Conservation (phyloP, 2,329 filamentous ascomycete genomes). For the Trichophyton benhamiae region DNA sequence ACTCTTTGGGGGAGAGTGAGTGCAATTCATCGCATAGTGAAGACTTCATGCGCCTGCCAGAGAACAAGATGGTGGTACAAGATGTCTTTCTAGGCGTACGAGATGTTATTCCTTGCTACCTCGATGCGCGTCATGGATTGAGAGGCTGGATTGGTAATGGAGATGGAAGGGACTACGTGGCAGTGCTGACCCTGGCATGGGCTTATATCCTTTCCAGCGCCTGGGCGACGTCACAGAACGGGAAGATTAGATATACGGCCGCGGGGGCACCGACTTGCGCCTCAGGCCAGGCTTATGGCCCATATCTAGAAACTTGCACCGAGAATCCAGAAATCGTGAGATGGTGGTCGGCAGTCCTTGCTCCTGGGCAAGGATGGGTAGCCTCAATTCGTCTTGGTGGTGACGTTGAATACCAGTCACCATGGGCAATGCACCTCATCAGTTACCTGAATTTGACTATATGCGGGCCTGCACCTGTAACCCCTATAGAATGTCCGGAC, state of each 20-base stretch:
- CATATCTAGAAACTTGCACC: background rate
- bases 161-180: background rate
- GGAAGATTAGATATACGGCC: background rate
- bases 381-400: background rate
- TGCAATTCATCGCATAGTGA: background rate
- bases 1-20: background rate
- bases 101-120: background rate
- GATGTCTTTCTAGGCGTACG: background rate
- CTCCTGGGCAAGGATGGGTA: background rate
- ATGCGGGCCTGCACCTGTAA: background rate
- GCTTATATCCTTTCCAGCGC: background rate
- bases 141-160: background rate
- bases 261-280: background rate
- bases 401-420: background rate
- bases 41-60: background rate
- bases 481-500: background rate
- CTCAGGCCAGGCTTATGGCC: background rate
- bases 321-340: background rate
- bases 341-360: background rate
- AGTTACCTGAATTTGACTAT: background rate
- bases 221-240: background rate
- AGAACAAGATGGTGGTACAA: background rate
- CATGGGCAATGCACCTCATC: background rate
- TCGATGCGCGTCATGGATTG: background rate
- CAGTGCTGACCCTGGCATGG: background rate